Percentiles rank a stretch among this genome's conserved stretches.
Evolutionary conservation across 345 rosid genomes (phyloP).

Genomic region (Toxicodendron radicans): DNA sequence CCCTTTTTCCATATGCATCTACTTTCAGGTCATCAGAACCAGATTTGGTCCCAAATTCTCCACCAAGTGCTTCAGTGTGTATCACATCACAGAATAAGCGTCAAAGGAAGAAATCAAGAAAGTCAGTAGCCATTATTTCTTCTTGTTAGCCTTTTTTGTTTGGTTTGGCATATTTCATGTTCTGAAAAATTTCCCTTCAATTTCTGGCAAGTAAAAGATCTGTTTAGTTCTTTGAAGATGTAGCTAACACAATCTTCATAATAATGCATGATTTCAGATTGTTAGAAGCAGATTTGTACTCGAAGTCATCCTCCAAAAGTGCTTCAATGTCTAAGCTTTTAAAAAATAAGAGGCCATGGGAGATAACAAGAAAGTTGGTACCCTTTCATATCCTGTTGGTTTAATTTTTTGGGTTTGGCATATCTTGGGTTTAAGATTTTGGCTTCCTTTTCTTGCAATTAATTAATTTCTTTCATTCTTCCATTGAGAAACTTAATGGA

Average conservation of each 20-base stretch:
- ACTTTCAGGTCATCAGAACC: constrained; percentile 36
- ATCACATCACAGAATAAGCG: constrained; percentile 27
- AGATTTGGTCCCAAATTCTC: constrained; percentile 24
- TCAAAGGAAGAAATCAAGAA: constrained; percentile 45
- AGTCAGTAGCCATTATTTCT: constrained; percentile 34
- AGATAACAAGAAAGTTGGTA: constrained; percentile 48
- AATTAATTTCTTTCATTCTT: constrained; percentile 3
- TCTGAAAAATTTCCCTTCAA: not conserved
- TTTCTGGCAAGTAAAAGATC: not conserved
- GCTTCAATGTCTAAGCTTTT: constrained; percentile 28
- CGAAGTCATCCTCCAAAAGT: constrained; percentile 24
- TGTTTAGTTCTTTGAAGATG: not conserved
- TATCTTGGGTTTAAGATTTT: not conserved
- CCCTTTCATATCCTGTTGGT: constrained; percentile 23
- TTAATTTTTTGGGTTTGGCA: constrained; percentile 14
- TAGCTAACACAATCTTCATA: not conserved
- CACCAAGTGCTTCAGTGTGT: constrained; percentile 22
- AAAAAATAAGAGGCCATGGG: constrained; percentile 36
- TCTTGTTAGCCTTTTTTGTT: not conserved
- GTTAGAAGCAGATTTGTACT: constrained; percentile 21
- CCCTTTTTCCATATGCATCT: not conserved
- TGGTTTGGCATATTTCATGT: not conserved
- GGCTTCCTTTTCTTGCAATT: constrained; percentile 5
- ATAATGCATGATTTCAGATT: constrained; percentile 31
- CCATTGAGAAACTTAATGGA: constrained; percentile 3